Conservation (phyloP, 176 grass and related monocot genomes). For the Puya raimondii region DNA sequence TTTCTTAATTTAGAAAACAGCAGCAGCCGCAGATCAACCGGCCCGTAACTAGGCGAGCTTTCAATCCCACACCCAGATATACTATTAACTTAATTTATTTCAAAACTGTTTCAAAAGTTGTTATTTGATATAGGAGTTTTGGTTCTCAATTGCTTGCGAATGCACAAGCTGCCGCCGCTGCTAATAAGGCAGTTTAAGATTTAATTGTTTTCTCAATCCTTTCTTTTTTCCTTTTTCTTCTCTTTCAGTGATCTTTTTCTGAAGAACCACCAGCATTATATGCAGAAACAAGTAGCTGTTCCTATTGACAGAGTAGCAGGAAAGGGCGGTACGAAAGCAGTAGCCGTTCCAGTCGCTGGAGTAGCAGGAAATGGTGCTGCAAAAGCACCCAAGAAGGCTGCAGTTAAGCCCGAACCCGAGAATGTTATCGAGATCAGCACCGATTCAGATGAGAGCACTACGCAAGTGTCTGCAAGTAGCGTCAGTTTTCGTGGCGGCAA, state of each 20-base stretch:
- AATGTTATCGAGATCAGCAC: background rate
- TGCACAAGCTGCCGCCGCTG: background rate
- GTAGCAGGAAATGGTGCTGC: background rate
- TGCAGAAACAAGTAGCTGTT: background rate
- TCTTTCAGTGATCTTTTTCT: too few species aligned
- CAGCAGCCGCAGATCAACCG: conserved; percentile 8
- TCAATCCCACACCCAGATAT: background rate
- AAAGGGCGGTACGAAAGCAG: background rate
- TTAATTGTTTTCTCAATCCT: background rate
- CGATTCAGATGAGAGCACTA: background rate
- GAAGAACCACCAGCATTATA: background rate
- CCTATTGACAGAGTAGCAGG: background rate
- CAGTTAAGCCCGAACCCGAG: background rate
- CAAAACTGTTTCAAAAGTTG: too few species aligned
- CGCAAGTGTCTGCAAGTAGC: background rate
- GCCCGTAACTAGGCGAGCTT: conserved; percentile 12
- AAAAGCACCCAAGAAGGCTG: background rate
- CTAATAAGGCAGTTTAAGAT: background rate
- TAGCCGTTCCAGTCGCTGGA: background rate
- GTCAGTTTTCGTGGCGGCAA: background rate
- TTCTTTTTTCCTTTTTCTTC: too few species aligned
- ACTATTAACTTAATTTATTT: background rate
- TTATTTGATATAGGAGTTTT: conserved; percentile 7
- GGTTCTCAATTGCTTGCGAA: conserved; percentile 21
- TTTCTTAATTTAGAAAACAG: background rate